These are phyloP conservation scores for Pisolithus orientalis DNA, from an alignment of 768 basidiomycete genomes.

Conservation along the genomic window DNA sequence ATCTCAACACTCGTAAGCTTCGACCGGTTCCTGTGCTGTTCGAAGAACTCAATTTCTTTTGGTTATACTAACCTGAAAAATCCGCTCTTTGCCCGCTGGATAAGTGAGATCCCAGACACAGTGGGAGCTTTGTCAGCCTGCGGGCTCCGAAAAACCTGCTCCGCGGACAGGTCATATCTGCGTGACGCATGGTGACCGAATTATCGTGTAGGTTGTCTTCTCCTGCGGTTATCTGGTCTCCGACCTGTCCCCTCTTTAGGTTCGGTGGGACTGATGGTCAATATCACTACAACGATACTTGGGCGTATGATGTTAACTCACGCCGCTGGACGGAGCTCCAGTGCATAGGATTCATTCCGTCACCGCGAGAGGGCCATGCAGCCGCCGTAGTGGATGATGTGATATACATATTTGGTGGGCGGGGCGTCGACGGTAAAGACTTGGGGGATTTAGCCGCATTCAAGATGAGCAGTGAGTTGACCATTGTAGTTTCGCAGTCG, in stretches of 20 bases:
- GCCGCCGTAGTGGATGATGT: conserved; percentile 96
- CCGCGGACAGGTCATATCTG: conserved; percentile 90
- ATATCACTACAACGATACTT: conserved; percentile 99
- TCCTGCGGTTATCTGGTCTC: conserved; percentile 8
- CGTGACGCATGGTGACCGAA: conserved; percentile 73
- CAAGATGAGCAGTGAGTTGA: conserved; percentile 85
- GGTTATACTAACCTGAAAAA: not conserved
- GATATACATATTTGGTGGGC: conserved; percentile 94
- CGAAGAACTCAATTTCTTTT: conserved; percentile 2
- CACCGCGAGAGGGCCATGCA: conserved; percentile 93
- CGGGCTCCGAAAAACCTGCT: conserved; percentile 58
- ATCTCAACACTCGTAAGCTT: conserved; percentile 83
- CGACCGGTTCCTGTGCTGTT: not conserved
- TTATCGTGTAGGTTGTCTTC: conserved; percentile 62
- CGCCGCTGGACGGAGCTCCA: conserved; percentile 85
- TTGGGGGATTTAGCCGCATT: conserved; percentile 92
- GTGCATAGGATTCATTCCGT: conserved; percentile 96
- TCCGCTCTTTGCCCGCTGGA: not conserved
- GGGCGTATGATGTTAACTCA: conserved; percentile 83
- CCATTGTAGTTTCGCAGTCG: not conserved
- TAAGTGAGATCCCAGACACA: conserved; percentile 74
- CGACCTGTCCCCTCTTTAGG: conserved; percentile 34
- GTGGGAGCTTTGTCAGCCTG: conserved; percentile 77
- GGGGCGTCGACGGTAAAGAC: conserved; percentile 96
- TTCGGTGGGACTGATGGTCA: conserved; percentile 99